Evolutionary conservation across 2,329 filamentous ascomycete genomes (phyloP).

Genomic region (Arthrobotrys pseudoclavata): DNA sequence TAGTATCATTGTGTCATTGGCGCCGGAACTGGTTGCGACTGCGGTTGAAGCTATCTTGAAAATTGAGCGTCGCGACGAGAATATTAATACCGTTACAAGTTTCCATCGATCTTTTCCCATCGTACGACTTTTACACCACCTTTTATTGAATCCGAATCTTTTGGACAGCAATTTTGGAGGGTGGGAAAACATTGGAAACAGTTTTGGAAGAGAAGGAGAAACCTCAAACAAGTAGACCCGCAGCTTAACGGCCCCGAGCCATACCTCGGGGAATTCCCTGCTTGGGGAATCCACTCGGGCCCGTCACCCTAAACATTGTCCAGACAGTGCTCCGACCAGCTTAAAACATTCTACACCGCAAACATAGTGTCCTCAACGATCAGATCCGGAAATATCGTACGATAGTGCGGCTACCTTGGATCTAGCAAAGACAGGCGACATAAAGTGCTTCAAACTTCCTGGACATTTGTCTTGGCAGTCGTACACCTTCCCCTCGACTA

Average conservation of each 20-base stretch:
- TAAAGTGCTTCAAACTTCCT: constrained; percentile 51
- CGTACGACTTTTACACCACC: constrained; percentile 45
- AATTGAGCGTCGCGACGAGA: constrained; percentile 14
- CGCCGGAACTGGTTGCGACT: constrained; percentile 16
- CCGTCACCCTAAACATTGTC: constrained; percentile 51
- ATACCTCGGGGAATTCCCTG: constrained; percentile 22
- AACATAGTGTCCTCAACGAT: constrained; percentile 42
- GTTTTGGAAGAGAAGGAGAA: constrained; percentile 20
- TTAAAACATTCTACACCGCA: constrained; percentile 57
- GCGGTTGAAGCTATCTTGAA: constrained; percentile 20
- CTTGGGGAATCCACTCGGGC: constrained; percentile 39
- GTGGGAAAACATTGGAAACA: constrained; percentile 14
- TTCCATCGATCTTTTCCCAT: constrained; percentile 18
- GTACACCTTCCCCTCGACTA: constrained; percentile 21
- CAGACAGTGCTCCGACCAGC: constrained; percentile 59
- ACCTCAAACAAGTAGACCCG: constrained; percentile 39
- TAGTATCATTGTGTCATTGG: constrained; percentile 26
- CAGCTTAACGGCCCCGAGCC: constrained; percentile 37
- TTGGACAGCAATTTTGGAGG: neutral
- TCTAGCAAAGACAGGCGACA: constrained; percentile 45
- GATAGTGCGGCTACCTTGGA: constrained; percentile 47
- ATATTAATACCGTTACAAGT: constrained; percentile 31
- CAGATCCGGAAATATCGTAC: constrained; percentile 46
- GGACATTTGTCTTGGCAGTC: constrained; percentile 36
- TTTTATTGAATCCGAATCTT: constrained; percentile 14